These are phyloP conservation scores for Pyrenophora seminiperda DNA, from an alignment of 2,329 filamentous ascomycete genomes.

Conservation along the genomic window DNA sequence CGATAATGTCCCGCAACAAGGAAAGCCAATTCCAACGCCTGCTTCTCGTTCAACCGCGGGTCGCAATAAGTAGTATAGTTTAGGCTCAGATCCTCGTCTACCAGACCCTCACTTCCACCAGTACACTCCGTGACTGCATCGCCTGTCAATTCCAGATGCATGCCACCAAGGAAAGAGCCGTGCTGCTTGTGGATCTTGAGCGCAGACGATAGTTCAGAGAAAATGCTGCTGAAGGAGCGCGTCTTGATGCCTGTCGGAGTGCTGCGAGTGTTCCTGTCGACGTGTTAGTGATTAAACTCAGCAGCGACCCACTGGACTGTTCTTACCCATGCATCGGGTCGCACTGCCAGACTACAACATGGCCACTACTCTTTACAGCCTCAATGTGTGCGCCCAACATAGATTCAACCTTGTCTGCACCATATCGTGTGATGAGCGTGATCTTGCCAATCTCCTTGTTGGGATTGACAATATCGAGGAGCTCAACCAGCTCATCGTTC, in stretches of 20 bases:
- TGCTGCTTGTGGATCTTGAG: constrained; percentile 82
- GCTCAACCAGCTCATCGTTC: constrained; percentile 71
- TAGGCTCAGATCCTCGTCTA: constrained; percentile 83
- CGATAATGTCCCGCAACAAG: constrained; percentile 83
- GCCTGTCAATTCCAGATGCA: constrained; percentile 93
- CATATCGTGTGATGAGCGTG: constrained; percentile 94
- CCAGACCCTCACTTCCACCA: constrained; percentile 83
- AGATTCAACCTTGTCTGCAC: constrained; percentile 73
- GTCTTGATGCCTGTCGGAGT: constrained; percentile 87
- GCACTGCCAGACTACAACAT: constrained; percentile 91
- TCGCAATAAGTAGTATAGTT: constrained; percentile 98
- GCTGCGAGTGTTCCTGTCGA: constrained; percentile 60
- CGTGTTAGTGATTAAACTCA: constrained; percentile 11
- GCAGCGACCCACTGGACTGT: constrained; percentile 8
- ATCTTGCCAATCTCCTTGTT: constrained; percentile 83
- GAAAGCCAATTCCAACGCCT: constrained; percentile 93
- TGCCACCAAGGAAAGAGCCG: constrained; percentile 85
- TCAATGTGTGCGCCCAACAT: constrained; percentile 86
- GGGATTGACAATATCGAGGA: constrained; percentile 88
- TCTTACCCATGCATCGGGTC: constrained; percentile 91
- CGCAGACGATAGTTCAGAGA: constrained; percentile 82
- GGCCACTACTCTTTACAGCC: constrained; percentile 79
- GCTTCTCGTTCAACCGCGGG: constrained; percentile 94
- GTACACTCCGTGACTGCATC: constrained; percentile 97
- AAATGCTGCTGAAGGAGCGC: constrained; percentile 85